Conservation (phyloP, 345 rosid genomes). For the Diplotaxis tenuifolia region DNA sequence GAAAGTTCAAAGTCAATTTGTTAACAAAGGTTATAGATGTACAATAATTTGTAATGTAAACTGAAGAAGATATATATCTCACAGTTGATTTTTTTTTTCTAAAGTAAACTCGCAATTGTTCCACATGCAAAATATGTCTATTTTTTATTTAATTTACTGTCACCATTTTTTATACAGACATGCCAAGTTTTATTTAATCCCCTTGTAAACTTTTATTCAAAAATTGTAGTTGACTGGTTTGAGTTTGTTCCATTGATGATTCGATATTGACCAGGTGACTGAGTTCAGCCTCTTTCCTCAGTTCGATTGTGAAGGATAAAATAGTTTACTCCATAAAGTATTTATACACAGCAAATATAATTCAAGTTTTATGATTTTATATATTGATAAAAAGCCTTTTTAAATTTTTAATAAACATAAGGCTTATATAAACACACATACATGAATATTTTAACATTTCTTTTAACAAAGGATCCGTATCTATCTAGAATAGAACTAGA, state of each 20-base stretch:
- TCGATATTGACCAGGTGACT: neutral
- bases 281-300: neutral
- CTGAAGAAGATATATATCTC: neutral
- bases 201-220: neutral
- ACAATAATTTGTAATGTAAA: neutral
- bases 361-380: too few species aligned
- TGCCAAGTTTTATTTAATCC: neutral
- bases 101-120: too few species aligned
- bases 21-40: neutral
- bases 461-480: too few species aligned
- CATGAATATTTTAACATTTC: neutral
- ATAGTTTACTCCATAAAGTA: neutral
- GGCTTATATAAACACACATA: neutral
- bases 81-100: too few species aligned
- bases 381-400: neutral
- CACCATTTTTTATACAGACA: neutral
- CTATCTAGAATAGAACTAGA: neutral
- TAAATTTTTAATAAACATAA: neutral
- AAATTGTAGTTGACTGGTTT: neutral
- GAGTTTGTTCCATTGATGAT: neutral
- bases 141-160: neutral
- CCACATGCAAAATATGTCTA: neutral
- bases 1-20: neutral
- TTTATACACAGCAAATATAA: too few species aligned
- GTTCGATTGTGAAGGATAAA: neutral